phyloP scores from a whole-genome alignment of 1,284 basidiomycete genomes.

The Leccinum angustisporum region DNA sequence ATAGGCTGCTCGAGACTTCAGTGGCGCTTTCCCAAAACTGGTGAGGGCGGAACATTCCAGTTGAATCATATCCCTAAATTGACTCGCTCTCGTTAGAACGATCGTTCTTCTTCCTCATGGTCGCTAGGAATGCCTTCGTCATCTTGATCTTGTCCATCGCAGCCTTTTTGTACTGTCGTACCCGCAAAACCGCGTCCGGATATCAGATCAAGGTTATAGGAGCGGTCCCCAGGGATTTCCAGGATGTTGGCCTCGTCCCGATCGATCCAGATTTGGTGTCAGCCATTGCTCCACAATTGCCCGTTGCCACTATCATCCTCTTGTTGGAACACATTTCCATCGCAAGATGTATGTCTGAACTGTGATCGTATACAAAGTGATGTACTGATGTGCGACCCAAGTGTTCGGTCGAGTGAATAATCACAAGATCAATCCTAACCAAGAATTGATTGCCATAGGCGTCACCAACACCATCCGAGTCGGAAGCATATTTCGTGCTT shows the following conservation, averaged over 20 bases:
- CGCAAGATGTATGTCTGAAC: conserved; percentile 64
- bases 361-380: neutral
- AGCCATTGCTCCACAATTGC: conserved; percentile 77
- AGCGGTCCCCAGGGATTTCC: conserved; percentile 81
- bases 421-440: conserved; percentile 98
- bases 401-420: conserved; percentile 95
- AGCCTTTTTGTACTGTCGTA: conserved; percentile 78
- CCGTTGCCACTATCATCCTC: conserved; percentile 92
- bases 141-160: conserved; percentile 84
- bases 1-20: conserved; percentile 63
- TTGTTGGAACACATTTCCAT: conserved; percentile 98
- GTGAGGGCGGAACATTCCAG: conserved; percentile 38
- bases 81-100: conserved; percentile 49
- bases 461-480: conserved; percentile 78
- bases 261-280: conserved; percentile 65
- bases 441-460: conserved; percentile 96
- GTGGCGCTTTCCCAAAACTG: conserved; percentile 65
- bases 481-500: conserved; percentile 86
- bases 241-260: conserved; percentile 73
- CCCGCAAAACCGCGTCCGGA: conserved; percentile 55
- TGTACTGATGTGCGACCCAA: conserved; percentile 33
- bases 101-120: conserved; percentile 85
- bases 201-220: conserved; percentile 88
- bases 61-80: neutral
- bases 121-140: conserved; percentile 85